Evolutionary conservation across 2,329 filamentous ascomycete species (phyloP).

Genomic region (Fusarium burgessii): DNA sequence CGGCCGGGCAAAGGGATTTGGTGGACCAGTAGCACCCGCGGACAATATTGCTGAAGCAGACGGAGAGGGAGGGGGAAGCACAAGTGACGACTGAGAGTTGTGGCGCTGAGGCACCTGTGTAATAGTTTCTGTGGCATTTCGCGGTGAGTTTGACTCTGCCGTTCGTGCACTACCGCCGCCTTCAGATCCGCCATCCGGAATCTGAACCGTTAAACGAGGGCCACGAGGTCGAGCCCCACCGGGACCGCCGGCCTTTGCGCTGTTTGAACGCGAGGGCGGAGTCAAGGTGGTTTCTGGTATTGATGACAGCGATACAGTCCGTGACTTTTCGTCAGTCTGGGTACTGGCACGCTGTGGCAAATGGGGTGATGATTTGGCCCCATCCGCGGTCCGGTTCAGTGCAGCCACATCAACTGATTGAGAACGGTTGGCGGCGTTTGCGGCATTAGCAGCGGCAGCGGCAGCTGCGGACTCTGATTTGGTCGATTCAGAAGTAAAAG

Average conservation of each 20-base stretch:
- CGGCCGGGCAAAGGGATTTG: constrained; percentile 94
- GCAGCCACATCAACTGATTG: constrained; percentile 74
- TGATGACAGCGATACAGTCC: constrained; percentile 67
- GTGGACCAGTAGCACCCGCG: constrained; percentile 90
- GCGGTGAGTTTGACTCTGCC: constrained; percentile 75
- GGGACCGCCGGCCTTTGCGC: constrained; percentile 66
- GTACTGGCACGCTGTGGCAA: constrained; percentile 63
- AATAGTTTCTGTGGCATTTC: constrained; percentile 68
- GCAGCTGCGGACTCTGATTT: constrained; percentile 53
- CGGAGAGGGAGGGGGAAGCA: constrained; percentile 92
- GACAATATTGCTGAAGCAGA: constrained; percentile 87
- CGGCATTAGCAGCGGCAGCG: constrained; percentile 45
- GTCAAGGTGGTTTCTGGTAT: constrained; percentile 74
- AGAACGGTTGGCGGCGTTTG: constrained; percentile 59
- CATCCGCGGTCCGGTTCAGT: constrained; percentile 62
- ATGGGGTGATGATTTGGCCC: constrained; percentile 69
- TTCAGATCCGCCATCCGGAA: constrained; percentile 91
- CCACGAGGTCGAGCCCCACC: constrained; percentile 78
- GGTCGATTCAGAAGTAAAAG: constrained; percentile 67
- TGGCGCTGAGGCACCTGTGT: constrained; percentile 65
- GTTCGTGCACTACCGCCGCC: constrained; percentile 71
- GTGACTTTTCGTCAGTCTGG: constrained; percentile 59
- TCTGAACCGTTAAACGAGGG: constrained; percentile 91
- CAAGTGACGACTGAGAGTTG: constrained; percentile 74
- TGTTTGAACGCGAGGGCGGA: constrained; percentile 83